phyloP scores from a whole-genome alignment of 2,329 filamentous ascomycete genomes.

The Colletotrichum liaoningense region DNA sequence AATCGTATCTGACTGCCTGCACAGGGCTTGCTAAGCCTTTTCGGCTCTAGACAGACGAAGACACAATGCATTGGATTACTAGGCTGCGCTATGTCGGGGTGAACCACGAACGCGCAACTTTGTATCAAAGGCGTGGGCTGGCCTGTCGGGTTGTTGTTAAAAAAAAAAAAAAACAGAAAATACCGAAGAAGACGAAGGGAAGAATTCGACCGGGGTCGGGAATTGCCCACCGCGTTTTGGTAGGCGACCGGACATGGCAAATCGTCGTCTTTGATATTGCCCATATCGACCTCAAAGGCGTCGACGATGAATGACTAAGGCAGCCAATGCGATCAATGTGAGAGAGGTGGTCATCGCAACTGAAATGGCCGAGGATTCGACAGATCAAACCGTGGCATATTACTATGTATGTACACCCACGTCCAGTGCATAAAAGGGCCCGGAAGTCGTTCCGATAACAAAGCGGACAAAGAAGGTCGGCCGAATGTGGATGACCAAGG shows the following conservation, averaged over 20 bases:
- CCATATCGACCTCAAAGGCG: not conserved
- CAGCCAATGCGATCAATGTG: not conserved
- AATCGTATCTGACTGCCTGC: not conserved
- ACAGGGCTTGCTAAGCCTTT: not conserved
- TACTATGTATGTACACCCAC: too few relatives aligned
- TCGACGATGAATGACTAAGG: conserved; percentile 6
- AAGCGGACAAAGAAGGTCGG: not conserved
- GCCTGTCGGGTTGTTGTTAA: not conserved
- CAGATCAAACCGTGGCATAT: not conserved
- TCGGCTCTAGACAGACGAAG: not conserved
- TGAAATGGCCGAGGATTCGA: not conserved
- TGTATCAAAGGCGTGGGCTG: not conserved
- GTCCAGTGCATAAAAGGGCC: not conserved
- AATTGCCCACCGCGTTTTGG: not conserved
- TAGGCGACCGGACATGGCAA: not conserved
- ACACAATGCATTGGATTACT: not conserved
- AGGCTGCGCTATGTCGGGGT: not conserved
- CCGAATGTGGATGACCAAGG: not conserved
- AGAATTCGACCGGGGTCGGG: not conserved
- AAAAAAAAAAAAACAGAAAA: not conserved
- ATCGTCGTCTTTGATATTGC: not conserved
- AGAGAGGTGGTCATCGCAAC: not conserved
- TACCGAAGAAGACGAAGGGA: not conserved
- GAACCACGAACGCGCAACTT: not conserved
- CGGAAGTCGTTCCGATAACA: conserved; percentile 1